Base-by-base conservation (phyloP, 2,329 filamentous ascomycete species). In the Aspergillus flavus region DNA sequence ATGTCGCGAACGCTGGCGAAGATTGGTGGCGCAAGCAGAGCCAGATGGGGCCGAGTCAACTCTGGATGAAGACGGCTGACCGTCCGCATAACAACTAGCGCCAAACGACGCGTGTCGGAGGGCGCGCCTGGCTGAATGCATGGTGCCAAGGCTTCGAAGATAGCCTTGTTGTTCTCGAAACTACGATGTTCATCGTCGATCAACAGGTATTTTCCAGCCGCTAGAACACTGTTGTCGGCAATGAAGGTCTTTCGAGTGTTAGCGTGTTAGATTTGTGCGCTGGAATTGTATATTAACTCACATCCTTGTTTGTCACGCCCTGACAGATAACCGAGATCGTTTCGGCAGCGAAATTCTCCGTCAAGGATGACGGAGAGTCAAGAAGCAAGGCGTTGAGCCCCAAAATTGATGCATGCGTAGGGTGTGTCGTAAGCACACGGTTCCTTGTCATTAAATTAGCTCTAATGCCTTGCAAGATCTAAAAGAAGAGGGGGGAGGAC, bases 1-100 rank as follows among this genome's bases (percentile, higher is more conserved):
- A 89, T 84, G 76, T 99, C 95, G 63, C 96, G 89, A 32, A 99
- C 95, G 59, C 91, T 91, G 48, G 91, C 89, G 77, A 99, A 99
- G 52, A 98, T 86, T 1, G 93, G 89, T 1, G 90, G 89, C 1
- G 92, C 90, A n/a, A 99, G 85, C 3, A 93, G 80, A 11, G 88
- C 81, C 55, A 98, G 84, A 75, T 97, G 93, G 16, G 94, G 92
- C 32, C 92, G 88, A 43, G 94, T 87, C 72, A 95, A 82, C 58
- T 95, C 92, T 73, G 91, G 89, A 75, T 95, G 88, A 52, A 89
- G 84, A 61, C 95, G 89, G 64, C 90, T 90, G 46, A 96, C 83
- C 0, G 95, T 99, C 62, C 95, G 92, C 50, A 96, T 82, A 11
- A 97, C 90, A 1, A 98, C 94, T 41, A 99, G 85, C 1, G 92